Base-by-base conservation (phyloP, 768 basidiomycete genomes). In the Phanerochaete carnosa region DNA sequence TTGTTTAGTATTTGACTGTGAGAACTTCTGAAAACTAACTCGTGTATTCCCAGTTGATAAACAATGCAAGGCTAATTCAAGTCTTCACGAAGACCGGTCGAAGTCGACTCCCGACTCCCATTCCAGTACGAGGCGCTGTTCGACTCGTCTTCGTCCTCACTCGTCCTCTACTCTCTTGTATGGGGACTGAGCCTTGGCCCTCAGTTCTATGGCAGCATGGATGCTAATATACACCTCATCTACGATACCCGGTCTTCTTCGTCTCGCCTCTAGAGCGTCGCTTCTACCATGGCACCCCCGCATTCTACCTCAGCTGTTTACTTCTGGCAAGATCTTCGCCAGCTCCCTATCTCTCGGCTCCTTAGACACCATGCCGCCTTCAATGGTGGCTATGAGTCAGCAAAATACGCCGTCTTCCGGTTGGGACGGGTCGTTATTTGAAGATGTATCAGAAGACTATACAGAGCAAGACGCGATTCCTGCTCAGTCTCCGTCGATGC, bases 141-240 rank as follows among this genome's bases (percentile, higher is more conserved):
- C 26, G 12, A 28, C 6, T 28, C 15, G 6, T 25, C 22, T 11
- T 19, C 32, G n/a, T 52, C 29, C 30, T 1, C 11, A 5, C 29
- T 15, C 54, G 13, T 22, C 39, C 54, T 12, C 39, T 55, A 19
- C 35, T 37, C 26, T 52, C 52, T n/a, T n/a, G 54, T 28, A 55
- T 55, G 53, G 13, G 53, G 35, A 35, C 56, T 45, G 6, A 8
- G 16, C 22, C 50, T 30, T 53, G 25, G 47, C 45, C n/a, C 29
- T 25, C 25, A 30, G 32, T 58, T 54, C 28, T 50, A 70, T 70
- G 69, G 67, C 66, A 63, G 50, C 66, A 66, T 68, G 66, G 66
- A 60, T 64, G 47, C 62, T 67, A 57, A 51, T 59, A 37, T 39
- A 47, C 43, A 22, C 60, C 19, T 59, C 64, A 58, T 66, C 60